Conservation (phyloP, 257 asterid genomes). For the Nicotiana sylvestris region DNA sequence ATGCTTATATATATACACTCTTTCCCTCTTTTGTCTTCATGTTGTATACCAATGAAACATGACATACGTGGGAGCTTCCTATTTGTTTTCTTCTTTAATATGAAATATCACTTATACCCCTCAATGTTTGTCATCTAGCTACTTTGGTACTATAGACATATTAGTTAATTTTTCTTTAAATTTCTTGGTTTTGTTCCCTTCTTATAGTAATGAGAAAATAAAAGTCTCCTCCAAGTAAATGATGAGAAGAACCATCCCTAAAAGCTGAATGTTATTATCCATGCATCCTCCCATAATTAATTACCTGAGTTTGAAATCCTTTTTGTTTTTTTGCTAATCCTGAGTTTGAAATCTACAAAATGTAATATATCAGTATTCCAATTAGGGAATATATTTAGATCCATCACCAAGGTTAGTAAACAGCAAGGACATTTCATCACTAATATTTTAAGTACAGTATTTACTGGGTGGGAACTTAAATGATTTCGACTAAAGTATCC, state of each 20-base stretch:
- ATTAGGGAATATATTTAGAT: background rate
- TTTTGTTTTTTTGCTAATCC: too few species aligned
- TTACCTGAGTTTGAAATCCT: too few species aligned
- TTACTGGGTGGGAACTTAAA: background rate
- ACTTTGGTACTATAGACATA: background rate
- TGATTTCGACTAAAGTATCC: background rate
- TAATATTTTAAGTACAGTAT: background rate
- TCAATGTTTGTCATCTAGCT: background rate
- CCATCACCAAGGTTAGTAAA: background rate
- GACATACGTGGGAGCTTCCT: conserved; percentile 14
- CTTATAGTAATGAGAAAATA: background rate
- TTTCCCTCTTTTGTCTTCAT: conserved; percentile 30
- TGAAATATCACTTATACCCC: conserved; percentile 21
- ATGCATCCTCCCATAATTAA: background rate
- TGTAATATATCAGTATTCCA: background rate
- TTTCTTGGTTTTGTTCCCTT: background rate
- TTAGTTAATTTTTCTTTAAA: background rate
- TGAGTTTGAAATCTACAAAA: background rate
- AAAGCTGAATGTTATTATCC: background rate
- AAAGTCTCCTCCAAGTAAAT: background rate
- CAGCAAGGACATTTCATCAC: background rate
- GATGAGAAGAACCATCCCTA: background rate
- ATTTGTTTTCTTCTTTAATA: conserved; percentile 12
- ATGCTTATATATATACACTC: conserved; percentile 22
- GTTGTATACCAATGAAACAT: conserved; percentile 32